Conservation (phyloP, 345 rosid genomes). For the Syzygium grande region DNA sequence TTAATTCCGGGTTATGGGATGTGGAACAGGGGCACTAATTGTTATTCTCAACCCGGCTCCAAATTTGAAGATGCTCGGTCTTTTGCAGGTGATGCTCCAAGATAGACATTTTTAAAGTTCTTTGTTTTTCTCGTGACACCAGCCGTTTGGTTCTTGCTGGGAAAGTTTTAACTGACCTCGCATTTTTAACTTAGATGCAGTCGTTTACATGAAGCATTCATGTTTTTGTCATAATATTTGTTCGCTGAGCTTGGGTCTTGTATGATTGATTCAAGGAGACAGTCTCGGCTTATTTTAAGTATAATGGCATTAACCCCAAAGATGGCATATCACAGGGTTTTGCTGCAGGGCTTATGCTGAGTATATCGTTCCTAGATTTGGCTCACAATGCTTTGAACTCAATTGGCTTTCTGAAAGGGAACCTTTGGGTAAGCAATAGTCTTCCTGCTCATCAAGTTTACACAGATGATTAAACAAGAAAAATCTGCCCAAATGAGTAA, state of each 20-base stretch:
- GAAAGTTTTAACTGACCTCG: not conserved
- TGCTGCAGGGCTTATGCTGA: conserved; percentile 97
- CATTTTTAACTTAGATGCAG: not conserved
- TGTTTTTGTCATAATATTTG: not conserved
- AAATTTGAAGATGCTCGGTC: conserved; percentile 94
- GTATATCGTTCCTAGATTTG: conserved; percentile 93
- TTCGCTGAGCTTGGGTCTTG: not conserved
- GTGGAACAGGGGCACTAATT: conserved; percentile 69
- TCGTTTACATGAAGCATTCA: not conserved
- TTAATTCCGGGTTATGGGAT: not conserved
- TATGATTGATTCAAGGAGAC: not conserved
- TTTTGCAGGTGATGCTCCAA: conserved; percentile 55
- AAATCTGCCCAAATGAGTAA: not conserved
- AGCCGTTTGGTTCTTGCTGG: not conserved
- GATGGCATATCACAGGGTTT: conserved; percentile 59
- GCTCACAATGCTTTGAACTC: conserved; percentile 98
- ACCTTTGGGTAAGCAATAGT: conserved; percentile 78
- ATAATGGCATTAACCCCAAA: not conserved
- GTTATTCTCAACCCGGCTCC: conserved; percentile 74
- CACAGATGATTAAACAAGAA: not conserved
- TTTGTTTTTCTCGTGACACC: not conserved
- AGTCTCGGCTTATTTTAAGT: not conserved
- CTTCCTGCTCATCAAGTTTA: not conserved
- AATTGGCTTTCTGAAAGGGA: conserved; percentile 87
- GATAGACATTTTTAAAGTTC: not conserved